Evolutionary conservation across 2,329 filamentous ascomycete genomes (phyloP), one percentile per base, ranked within the genome.

Genomic region (Aspergillus sp.): DNA sequence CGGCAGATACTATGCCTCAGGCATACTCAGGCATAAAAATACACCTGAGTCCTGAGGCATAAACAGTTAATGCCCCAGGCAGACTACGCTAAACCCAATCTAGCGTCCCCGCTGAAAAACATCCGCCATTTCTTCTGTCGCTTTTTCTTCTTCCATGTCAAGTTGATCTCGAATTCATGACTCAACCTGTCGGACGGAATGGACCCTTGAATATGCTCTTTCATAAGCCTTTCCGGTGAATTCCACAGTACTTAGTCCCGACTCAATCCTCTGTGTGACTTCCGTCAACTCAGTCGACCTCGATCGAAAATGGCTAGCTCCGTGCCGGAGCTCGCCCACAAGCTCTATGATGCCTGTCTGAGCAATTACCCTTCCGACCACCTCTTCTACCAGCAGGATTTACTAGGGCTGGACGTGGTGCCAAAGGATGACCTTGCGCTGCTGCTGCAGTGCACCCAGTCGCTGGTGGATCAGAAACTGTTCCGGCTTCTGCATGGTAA

Each of bases 351-450:
- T 41, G 65, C 65, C 53, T 75, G 72, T 48, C 49, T 63, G 27
- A 61, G 61, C 42, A 64, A 65, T 42, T 68, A 65, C 48, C 56
- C 67, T 29, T 48, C 63, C 29, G 70, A 73, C 46, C 66, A 71
- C 50, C 58, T 73, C 35, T 72, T 74, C 55, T 69, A 68, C 44
- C 73, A 75, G 52, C 61, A 72, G 35, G 73, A 74, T 50, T 60
- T 75, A 2, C 52, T 74, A 30, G 57, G 59, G 26, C 55, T 74
- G 44, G 64, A 62, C 29, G 55, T 75, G 30, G 65, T 75, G 38
- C 70, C 71, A 3, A 67, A 70, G 32, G 63, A 66, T 48, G 69
- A 73, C 44, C 49, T 73, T 10, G 49, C 61, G 9, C 57, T 72
- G 33, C 63, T 75, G 36, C 58, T 74, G 43, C 59, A 68, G 55